Evolutionary conservation across 495 filamentous ascomycete genomes (phyloP), one percentile per base, ranked within the genome.

Genomic region (Aspergillus indologenus): DNA sequence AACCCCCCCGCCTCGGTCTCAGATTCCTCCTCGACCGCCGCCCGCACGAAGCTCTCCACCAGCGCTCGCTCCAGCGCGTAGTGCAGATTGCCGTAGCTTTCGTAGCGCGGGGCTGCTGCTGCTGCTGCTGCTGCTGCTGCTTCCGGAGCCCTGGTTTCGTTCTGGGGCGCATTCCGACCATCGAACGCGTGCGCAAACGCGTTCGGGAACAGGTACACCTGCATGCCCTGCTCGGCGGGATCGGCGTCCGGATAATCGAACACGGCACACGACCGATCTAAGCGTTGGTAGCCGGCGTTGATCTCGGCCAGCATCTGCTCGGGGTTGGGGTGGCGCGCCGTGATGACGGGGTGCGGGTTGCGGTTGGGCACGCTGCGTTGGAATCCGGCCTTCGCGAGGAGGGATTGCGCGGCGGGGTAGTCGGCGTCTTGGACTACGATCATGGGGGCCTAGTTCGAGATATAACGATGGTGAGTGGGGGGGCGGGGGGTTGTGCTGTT

Each of bases 401-500:
- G 62, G 59, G 62, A n/a, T 53, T 54, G 62, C 5, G 64, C 60
- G 21, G 20, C 44, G 44, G 26, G 17, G 29, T 67, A 65, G 58
- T 67, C 58, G 8, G 65, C 48, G 59, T 69, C 67, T 49, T 43
- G 61, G n/a, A 69, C 60, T 18, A 65, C 64, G 58, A 69, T 19
- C 56, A 65, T 67, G 22, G 43, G 57, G 29, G 42, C 47, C 59
- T 66, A 46, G n/a, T n/a, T n/a, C n/a, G n/a, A n/a, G n/a, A n/a
- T n/a, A n/a, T n/a, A n/a, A n/a, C n/a, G n/a, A n/a, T n/a, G n/a
- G n/a, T n/a, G n/a, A n/a, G n/a, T n/a, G n/a, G n/a, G n/a, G n/a
- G n/a, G n/a, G n/a, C n/a, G n/a, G n/a, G n/a, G n/a, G n/a, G n/a
- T n/a, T n/a, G n/a, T n/a, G n/a, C n/a, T n/a, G n/a, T n/a, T n/a